Base-by-base conservation (phyloP, 2,329 filamentous ascomycete genomes). In the Aspergillus latus region DNA sequence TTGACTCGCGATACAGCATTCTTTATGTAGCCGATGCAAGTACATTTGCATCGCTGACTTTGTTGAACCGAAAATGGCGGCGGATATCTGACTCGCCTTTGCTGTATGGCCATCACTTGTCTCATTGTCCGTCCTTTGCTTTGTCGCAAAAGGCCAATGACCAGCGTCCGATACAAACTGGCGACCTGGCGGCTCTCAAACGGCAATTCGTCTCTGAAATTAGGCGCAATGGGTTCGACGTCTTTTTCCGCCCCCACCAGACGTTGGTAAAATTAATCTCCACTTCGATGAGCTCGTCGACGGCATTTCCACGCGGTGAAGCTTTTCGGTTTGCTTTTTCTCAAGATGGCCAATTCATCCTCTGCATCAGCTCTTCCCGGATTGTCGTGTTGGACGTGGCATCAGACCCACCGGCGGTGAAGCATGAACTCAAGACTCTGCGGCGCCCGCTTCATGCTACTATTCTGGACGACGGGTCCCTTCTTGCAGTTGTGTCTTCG, bases 291-390 rank as follows among this genome's bases (percentile, higher is more conserved):
- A 93, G 89, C 69, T 92, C 90, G 0, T 91, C 89, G 1, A 90
- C 90, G 21, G 83, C 83, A 2, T 88, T 88, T 59, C 91, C 90
- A 1, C 88, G 88, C 34, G 89, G 90, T 32, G 91, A 96, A 72
- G 90, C 90, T 45, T 90, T 96, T 76, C 88, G 90, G 53, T 96
- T 95, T 72, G 86, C 84, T 60, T 84, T 90, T 57, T 95, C 91
- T 2, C 85, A 89, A 5, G 84, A 82, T 52, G 90, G 90, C 2
- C 85, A 88, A 62, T 84, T 87, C 64, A 75, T 95, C 30, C 81
- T 95, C 40, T 90, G 89, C 50, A 89, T 92, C 71, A 95, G 90
- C 72, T 95, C 91, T 37, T 92, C 90, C 10, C 82, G 91, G 56
- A 89, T 96, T 62, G 88, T 92, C 65, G 83, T 95, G 34, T 77